Evolutionary conservation across 75 land plant species (phyloP), one percentile per base, ranked within the genome.

Genomic region (Pinus taeda): DNA sequence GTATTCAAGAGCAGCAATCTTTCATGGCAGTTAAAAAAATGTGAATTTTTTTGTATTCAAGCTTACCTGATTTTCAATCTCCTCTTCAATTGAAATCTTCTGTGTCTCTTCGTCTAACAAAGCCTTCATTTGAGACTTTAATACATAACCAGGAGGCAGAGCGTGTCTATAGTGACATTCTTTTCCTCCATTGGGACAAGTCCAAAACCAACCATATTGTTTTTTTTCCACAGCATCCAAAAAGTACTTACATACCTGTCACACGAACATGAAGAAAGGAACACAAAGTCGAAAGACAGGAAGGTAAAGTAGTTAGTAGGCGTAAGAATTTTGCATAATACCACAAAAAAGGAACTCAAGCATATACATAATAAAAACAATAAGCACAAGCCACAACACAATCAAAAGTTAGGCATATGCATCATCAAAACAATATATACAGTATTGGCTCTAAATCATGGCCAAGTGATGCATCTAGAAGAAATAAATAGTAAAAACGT

Each of bases 161-260:
- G 99, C 99, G 89, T 97, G 99, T 75, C 99, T 81, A 71, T 97
- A 97, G 77, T 93, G 96, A 74, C 99, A 97, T 1, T 97, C 98
- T 77, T 93, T 95, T 18, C 96, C 96, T 77, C 99, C 96, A 90
- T 93, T 97, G 60, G 99, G 99, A 71, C 99, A 97, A 69, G 82
- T 88, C 99, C 99, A 97, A 78, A 97, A 97, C 99, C 99, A 97
- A 37, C 99, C 99, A 88, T 97, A 97, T 71, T 97, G 99, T 77
- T 95, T 97, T 89, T 91, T 97, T 82, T 97, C 99, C 69, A 97
- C 99, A 76, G 99, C 98, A 45, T 97, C 99, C 84, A 97, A 72
- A 75, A 97, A 97, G 81, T 87, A 81, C 76, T 97, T 97, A 78
- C 99, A 97, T 37, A 97, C 99, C 99, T 97, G 85, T 36, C 77